These are phyloP conservation scores for Trebouxiophyceae sp. DNA, from an alignment of 163 green algal genomes.

Conservation along the genomic window DNA sequence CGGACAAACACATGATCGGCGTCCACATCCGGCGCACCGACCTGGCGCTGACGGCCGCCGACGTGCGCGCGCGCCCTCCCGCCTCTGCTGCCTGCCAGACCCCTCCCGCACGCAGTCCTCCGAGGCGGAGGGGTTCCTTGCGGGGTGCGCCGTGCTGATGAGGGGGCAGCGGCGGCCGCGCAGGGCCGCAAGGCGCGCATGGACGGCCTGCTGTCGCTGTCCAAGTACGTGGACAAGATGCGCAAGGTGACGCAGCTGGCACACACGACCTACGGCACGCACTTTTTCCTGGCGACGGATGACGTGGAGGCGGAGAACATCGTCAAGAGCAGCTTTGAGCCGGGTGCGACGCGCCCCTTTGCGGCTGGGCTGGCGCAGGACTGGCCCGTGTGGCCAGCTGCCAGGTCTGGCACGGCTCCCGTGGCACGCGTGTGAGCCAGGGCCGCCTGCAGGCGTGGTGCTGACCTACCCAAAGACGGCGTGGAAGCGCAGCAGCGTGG, in stretches of 20 bases:
- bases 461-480: not conserved
- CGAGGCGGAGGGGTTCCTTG: too few relatives aligned
- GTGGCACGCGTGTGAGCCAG: too few relatives aligned
- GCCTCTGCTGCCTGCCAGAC: not conserved
- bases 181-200: not conserved
- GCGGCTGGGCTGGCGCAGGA: too few relatives aligned
- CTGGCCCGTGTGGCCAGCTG: too few relatives aligned
- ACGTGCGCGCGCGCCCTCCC: not conserved
- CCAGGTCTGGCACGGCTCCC: too few relatives aligned
- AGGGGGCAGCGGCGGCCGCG: too few relatives aligned
- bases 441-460: not conserved
- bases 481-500: not conserved
- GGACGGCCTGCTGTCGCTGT: not conserved
- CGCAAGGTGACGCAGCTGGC: not conserved
- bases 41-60: not conserved
- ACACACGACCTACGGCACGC: not conserved
- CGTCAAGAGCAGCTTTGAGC: not conserved
- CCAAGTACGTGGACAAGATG: not conserved
- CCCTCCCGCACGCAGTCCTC: too few relatives aligned
- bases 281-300: not conserved
- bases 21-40: slow-evolving; percentile 2
- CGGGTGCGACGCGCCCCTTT: not conserved
- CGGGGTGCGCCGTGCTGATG: too few relatives aligned
- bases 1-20: not conserved
- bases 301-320: not conserved